Base-by-base conservation (phyloP, 1,284 basidiomycete genomes). In the Calocybe gambosa region DNA sequence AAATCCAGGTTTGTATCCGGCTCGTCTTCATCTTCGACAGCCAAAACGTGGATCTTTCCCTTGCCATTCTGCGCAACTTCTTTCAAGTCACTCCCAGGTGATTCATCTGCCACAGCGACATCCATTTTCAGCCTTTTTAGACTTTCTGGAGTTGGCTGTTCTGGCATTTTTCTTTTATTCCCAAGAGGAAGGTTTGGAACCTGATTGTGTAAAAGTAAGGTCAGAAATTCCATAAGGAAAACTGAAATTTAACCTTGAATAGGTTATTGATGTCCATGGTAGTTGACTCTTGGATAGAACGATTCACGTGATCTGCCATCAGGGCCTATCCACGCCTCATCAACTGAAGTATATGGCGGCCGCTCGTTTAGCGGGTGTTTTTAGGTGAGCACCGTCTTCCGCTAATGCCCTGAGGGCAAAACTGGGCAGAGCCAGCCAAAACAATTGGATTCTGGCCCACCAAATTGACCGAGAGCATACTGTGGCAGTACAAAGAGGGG, bases 261-360 rank as follows among this genome's bases (percentile, higher is more conserved):
- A 94, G 62, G 52, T 81, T 78, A 68, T 89, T 85, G 51, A 89
- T 80, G 61, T 90, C 81, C 87, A 90, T 89, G 31, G 25, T n/a
- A n/a, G n/a, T n/a, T n/a, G n/a, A n/a, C n/a, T n/a, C n/a, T n/a
- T n/a, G n/a, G n/a, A n/a, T n/a, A n/a, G n/a, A n/a, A n/a, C n/a
- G n/a, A n/a, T n/a, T n/a, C n/a, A n/a, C n/a, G n/a, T n/a, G n/a
- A n/a, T n/a, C n/a, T n/a, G n/a, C n/a, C n/a, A n/a, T n/a, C n/a
- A n/a, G n/a, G n/a, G n/a, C n/a, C n/a, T n/a, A n/a, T n/a, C n/a
- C n/a, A n/a, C n/a, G n/a, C n/a, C n/a, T n/a, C n/a, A n/a, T n/a
- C n/a, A n/a, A n/a, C n/a, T n/a, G n/a, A n/a, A n/a, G n/a, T n/a
- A n/a, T n/a, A n/a, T n/a, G n/a, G n/a, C n/a, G n/a, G n/a, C n/a